Conservation (phyloP, 306 rosid genomes). For the Ziziphus jujuba region DNA sequence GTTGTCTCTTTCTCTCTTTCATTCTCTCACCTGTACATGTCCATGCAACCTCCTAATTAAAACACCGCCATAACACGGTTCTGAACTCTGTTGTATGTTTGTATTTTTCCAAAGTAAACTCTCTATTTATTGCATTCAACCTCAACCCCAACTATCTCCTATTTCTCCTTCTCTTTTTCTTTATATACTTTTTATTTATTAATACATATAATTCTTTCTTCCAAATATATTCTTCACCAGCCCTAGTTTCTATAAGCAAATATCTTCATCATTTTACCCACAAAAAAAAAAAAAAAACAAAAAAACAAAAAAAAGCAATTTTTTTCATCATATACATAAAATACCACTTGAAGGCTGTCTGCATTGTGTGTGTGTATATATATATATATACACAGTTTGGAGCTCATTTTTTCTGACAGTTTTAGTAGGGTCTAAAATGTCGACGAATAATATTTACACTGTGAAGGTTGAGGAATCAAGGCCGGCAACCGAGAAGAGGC, state of each 20-base stretch:
- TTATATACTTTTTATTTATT: slow-evolving; percentile 5
- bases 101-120: neutral
- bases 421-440: neutral
- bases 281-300: too few relatives aligned
- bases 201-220: neutral
- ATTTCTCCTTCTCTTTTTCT: slow-evolving; percentile 1
- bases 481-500: slow-evolving; percentile 35
- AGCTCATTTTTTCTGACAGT: neutral
- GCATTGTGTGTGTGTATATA: neutral
- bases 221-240: too few relatives aligned
- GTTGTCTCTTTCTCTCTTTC: too few relatives aligned
- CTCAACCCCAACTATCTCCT: neutral
- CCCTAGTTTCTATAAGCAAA: slow-evolving; percentile 10
- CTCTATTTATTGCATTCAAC: neutral
- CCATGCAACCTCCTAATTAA: neutral
- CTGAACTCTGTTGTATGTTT: too few relatives aligned
- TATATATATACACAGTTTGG: slow-evolving; percentile 8
- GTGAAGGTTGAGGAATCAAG: slow-evolving; percentile 74
- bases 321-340: too few relatives aligned
- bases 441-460: slow-evolving; percentile 43
- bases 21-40: too few relatives aligned
- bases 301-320: too few relatives aligned
- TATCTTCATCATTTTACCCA: too few relatives aligned
- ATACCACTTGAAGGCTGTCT: neutral
- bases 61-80: neutral